Conservation (phyloP, 768 basidiomycete genomes). For the Pisolithus tinctorius region DNA sequence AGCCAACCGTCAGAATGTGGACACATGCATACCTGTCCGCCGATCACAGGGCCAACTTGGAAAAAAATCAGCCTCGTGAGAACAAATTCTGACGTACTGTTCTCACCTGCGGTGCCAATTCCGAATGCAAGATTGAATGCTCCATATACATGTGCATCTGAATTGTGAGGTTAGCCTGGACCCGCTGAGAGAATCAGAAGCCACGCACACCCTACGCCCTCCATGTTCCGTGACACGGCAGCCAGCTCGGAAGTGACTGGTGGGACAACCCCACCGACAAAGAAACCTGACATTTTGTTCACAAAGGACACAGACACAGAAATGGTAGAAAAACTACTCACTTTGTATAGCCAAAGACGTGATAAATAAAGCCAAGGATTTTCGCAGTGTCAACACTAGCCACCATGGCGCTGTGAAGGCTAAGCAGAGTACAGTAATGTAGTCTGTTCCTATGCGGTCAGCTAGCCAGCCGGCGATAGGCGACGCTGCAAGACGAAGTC, state of each 20-base stretch:
- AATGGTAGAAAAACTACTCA: constrained; percentile 28
- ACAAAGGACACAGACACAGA: neutral
- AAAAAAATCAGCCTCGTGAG: constrained; percentile 2
- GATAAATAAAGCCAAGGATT: constrained; percentile 38
- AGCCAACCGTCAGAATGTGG: neutral
- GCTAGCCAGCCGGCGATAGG: constrained; percentile 51
- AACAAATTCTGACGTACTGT: neutral
- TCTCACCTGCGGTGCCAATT: constrained; percentile 53
- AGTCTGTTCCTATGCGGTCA: constrained; percentile 53
- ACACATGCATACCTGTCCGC: constrained; percentile 48
- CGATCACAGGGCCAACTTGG: constrained; percentile 63
- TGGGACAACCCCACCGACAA: constrained; percentile 50
- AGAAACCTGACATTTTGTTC: constrained; percentile 42
- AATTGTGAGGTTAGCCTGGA: neutral
- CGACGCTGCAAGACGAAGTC: constrained; percentile 36
- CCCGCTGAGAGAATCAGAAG: constrained; percentile 1
- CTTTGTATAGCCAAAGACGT: constrained; percentile 45
- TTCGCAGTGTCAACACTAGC: constrained; percentile 46
- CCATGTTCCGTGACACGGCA: constrained; percentile 44
- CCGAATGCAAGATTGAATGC: constrained; percentile 70
- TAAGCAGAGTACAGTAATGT: constrained; percentile 42
- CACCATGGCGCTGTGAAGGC: constrained; percentile 59
- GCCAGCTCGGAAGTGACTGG: constrained; percentile 66
- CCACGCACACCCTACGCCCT: constrained; percentile 62
- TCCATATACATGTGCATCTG: constrained; percentile 71